phyloP scores from a whole-genome alignment of 2,329 filamentous ascomycete genomes.

The Claviceps fusiformis region DNA sequence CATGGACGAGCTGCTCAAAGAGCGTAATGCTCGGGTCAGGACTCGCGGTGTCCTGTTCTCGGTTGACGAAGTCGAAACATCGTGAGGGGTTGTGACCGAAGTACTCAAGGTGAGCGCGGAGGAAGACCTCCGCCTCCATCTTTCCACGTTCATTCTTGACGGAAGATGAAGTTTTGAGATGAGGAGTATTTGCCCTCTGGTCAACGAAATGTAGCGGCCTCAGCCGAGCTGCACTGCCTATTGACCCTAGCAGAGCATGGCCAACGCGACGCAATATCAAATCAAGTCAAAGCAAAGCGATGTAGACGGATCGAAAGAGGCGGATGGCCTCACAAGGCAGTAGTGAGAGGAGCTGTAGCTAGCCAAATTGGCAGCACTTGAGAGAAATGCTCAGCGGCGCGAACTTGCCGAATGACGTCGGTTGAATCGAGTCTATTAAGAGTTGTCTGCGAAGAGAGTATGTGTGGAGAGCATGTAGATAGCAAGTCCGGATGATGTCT shows the following conservation, averaged over 20 bases:
- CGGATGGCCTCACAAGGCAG: not conserved
- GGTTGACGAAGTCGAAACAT: constrained; percentile 8
- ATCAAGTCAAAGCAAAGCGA: not conserved
- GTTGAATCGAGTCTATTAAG: not conserved
- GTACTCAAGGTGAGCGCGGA: constrained; percentile 15
- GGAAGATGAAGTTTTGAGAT: not conserved
- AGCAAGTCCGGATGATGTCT: constrained; percentile 8
- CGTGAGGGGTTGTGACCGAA: constrained; percentile 10
- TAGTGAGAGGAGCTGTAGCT: not conserved
- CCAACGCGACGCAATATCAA: not conserved
- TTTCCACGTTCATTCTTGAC: constrained; percentile 18
- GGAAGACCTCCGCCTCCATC: constrained; percentile 22
- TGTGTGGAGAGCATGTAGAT: not conserved
- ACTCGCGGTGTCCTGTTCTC: constrained; percentile 23
- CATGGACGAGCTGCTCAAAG: constrained; percentile 26
- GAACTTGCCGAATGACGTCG: not conserved
- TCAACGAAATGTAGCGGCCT: not conserved
- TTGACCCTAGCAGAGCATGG: constrained; percentile 4
- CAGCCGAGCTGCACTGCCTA: not conserved
- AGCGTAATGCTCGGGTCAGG: constrained; percentile 24
- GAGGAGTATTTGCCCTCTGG: not conserved
- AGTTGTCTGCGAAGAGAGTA: not conserved
- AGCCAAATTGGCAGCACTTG: not conserved
- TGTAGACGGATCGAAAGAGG: not conserved
- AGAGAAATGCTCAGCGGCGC: not conserved